Conservation (phyloP, 805 yeast genomes). For the Candida alai region DNA sequence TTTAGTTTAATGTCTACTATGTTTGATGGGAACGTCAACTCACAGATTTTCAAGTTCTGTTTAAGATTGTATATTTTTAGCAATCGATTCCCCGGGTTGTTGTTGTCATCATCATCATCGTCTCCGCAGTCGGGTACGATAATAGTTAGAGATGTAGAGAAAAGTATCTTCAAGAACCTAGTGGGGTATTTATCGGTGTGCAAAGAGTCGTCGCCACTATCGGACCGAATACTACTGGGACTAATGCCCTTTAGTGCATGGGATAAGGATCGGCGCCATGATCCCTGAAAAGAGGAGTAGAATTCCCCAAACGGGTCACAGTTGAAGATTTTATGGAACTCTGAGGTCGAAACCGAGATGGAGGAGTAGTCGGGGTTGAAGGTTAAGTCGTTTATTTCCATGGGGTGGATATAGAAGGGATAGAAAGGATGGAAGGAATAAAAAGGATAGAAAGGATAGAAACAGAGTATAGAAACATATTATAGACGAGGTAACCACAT, state of each 20-base stretch:
- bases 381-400: slow-evolving; percentile 30
- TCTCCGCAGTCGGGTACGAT: slow-evolving; percentile 37
- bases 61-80: slow-evolving; percentile 38
- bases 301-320: slow-evolving; percentile 46
- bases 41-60: slow-evolving; percentile 63
- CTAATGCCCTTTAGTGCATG: slow-evolving; percentile 9
- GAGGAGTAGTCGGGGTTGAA: slow-evolving; percentile 43
- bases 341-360: slow-evolving; percentile 31
- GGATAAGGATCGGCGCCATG: slow-evolving; percentile 13
- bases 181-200: slow-evolving; percentile 21
- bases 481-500: no score
- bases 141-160: slow-evolving; percentile 39
- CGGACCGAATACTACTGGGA: not conserved
- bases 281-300: slow-evolving; percentile 20
- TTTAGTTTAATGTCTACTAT: slow-evolving; percentile 74
- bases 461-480: no score
- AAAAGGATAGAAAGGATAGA: no score
- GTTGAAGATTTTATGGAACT: slow-evolving; percentile 35
- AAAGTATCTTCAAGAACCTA: slow-evolving; percentile 32
- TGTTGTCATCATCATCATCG: no score
- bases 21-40: slow-evolving; percentile 76
- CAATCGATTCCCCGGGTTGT: slow-evolving; percentile 23
- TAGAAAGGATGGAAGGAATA: no score
- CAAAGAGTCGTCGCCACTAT: not conserved
- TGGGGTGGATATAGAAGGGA: no score